These are phyloP conservation scores for Apiospora saccharicola DNA, from an alignment of 2,329 filamentous ascomycete species.

Conservation along the genomic window DNA sequence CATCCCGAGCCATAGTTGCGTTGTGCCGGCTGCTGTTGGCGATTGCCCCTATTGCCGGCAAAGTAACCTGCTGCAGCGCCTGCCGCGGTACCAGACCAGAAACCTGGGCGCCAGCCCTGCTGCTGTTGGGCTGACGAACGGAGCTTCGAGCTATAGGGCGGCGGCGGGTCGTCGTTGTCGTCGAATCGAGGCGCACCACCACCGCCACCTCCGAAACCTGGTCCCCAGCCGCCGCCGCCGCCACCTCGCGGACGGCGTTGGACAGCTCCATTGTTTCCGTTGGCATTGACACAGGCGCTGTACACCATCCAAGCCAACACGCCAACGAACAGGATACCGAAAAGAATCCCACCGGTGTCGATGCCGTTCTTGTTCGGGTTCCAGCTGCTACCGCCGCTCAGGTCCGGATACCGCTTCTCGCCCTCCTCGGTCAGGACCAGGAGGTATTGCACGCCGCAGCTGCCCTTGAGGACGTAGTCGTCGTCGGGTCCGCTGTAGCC, in stretches of 20 bases:
- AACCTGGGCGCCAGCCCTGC: constrained; percentile 73
- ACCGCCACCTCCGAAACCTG: constrained; percentile 40
- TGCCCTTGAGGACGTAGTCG: constrained; percentile 86
- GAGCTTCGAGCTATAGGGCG: constrained; percentile 58
- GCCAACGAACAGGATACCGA: constrained; percentile 67
- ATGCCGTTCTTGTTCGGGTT: constrained; percentile 41
- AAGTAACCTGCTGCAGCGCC: constrained; percentile 75
- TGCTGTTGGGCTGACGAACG: constrained; percentile 39
- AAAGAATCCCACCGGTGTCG: constrained; percentile 52
- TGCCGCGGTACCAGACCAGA: constrained; percentile 74
- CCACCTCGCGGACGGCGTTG: constrained; percentile 37
- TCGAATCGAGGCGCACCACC: constrained; percentile 28
- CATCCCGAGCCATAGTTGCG: constrained; percentile 40
- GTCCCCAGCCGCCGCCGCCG: constrained; percentile 51
- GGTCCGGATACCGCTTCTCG: constrained; percentile 71
- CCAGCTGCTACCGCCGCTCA: constrained; percentile 43
- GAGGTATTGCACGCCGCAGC: constrained; percentile 90
- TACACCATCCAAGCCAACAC: constrained; percentile 70
- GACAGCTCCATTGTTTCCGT: constrained; percentile 26
- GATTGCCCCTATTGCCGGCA: constrained; percentile 59
- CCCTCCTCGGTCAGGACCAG: constrained; percentile 80
- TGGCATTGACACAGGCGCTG: constrained; percentile 51
- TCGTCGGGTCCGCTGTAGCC: constrained; percentile 82
- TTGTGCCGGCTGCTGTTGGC: constrained; percentile 38
- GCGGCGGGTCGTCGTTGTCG: constrained; percentile 58